phyloP scores from a whole-genome alignment of 306 rosid species.

The Citrullus amarus region DNA sequence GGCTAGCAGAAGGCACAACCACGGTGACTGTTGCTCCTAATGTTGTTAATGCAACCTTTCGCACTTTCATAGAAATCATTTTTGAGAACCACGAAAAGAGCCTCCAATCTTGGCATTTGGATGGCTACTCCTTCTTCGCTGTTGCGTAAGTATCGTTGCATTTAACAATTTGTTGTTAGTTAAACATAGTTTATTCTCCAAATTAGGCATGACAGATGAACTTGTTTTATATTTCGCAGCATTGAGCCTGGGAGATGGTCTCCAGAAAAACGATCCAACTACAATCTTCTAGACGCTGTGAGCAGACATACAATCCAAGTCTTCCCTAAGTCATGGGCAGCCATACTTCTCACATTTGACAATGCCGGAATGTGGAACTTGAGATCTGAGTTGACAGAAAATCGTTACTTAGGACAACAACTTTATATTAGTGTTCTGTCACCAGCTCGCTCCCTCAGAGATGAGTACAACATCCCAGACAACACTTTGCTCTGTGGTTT shows the following conservation, averaged over 20 bases:
- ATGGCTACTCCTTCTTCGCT: constrained; percentile 25
- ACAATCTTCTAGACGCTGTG: constrained; percentile 52
- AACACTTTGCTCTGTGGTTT: neutral
- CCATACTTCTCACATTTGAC: too few relatives aligned
- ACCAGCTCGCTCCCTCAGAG: neutral
- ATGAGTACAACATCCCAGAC: neutral
- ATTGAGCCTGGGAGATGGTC: constrained; percentile 66
- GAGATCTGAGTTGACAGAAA: too few relatives aligned
- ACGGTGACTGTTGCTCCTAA: constrained; percentile 14
- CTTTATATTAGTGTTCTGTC: neutral
- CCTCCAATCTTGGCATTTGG: constrained; percentile 52
- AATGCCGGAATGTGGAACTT: too few relatives aligned
- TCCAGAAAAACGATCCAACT: constrained; percentile 20
- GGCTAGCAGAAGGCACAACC: constrained; percentile 4
- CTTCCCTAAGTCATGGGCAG: too few relatives aligned
- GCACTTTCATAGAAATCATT: constrained; percentile 49
- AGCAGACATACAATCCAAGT: constrained; percentile 41
- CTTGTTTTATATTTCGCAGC: constrained; percentile 9
- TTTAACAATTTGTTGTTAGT: too few relatives aligned
- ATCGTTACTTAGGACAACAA: neutral
- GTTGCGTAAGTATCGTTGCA: neutral
- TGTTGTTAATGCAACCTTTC: constrained; percentile 25
- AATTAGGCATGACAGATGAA: neutral
- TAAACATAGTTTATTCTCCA: too few relatives aligned
- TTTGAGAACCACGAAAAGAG: constrained; percentile 12